Conservation (phyloP, 2,329 filamentous ascomycete genomes). For the Trichoderma sp. region DNA sequence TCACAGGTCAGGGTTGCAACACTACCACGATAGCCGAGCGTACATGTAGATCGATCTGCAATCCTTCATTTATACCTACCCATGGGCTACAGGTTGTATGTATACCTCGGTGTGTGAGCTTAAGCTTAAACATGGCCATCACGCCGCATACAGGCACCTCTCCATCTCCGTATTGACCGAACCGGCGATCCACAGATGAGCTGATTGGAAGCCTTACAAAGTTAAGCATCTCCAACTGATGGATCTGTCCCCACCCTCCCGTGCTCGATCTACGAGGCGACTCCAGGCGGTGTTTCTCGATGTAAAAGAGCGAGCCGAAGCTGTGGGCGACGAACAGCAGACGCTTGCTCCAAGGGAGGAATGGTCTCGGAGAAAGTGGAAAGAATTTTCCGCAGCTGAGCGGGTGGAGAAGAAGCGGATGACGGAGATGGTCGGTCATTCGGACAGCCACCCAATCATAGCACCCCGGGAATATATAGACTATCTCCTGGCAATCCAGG, state of each 20-base stretch:
- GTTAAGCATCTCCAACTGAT: neutral
- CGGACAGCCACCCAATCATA: slow-evolving; percentile 17
- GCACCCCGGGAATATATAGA: neutral
- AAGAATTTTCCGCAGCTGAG: neutral
- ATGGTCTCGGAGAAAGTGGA: slow-evolving; percentile 11
- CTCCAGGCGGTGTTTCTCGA: slow-evolving; percentile 3
- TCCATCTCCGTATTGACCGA: slow-evolving; percentile 21
- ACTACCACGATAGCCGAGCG: slow-evolving; percentile 13
- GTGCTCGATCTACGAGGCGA: slow-evolving; percentile 18
- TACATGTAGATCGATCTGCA: slow-evolving; percentile 6
- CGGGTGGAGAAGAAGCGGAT: slow-evolving; percentile 7
- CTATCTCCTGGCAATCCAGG: slow-evolving; percentile 7
- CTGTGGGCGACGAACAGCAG: neutral
- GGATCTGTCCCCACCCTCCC: no score
- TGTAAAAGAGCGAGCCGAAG: neutral
- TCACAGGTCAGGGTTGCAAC: neutral
- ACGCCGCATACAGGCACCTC: neutral
- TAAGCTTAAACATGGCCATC: neutral
- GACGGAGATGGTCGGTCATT: slow-evolving; percentile 21
- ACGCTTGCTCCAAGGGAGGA: neutral
- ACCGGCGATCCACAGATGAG: neutral
- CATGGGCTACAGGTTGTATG: neutral
- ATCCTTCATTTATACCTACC: neutral
- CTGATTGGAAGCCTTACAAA: neutral
- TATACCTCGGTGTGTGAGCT: neutral